Conservation (phyloP, 306 rosid genomes). For the Fragaria iinumae region DNA sequence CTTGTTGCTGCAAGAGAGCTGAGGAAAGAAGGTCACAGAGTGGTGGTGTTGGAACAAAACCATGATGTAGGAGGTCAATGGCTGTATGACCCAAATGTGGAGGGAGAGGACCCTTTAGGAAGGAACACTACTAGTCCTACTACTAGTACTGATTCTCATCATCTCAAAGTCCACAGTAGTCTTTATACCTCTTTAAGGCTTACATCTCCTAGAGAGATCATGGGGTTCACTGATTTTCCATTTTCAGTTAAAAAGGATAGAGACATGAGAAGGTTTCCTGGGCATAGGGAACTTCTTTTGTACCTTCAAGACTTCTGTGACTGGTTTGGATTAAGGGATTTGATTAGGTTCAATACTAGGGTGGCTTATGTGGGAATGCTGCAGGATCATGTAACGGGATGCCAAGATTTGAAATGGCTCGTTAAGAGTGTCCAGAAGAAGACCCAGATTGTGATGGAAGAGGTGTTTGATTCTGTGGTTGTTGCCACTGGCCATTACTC, state of each 20-base stretch:
- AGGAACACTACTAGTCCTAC: slow-evolving; percentile 27
- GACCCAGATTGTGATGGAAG: slow-evolving; percentile 42
- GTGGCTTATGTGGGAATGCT: slow-evolving; percentile 74
- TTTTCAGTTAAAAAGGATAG: slow-evolving; percentile 72
- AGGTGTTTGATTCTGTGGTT: slow-evolving; percentile 86
- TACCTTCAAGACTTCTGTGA: slow-evolving; percentile 76
- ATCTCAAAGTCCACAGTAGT: slow-evolving; percentile 64
- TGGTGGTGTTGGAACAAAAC: slow-evolving; percentile 66
- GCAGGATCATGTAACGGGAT: slow-evolving; percentile 37
- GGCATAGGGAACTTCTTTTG: slow-evolving; percentile 60
- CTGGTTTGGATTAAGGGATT: slow-evolving; percentile 63
- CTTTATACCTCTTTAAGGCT: slow-evolving; percentile 69
- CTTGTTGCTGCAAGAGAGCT: slow-evolving; percentile 83
- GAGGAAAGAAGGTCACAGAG: slow-evolving; percentile 75
- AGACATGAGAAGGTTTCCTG: slow-evolving; percentile 81
- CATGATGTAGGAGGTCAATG: slow-evolving; percentile 95
- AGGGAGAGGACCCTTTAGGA: slow-evolving; percentile 68
- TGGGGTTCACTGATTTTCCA: slow-evolving; percentile 89
- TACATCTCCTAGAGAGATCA: slow-evolving; percentile 71
- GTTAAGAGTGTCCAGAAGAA: slow-evolving; percentile 57
- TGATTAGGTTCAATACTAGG: slow-evolving; percentile 72
- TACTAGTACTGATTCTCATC: not conserved
- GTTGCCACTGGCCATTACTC: slow-evolving; percentile 92
- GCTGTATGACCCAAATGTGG: slow-evolving; percentile 69
- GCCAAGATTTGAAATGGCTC: slow-evolving; percentile 64